Percentiles rank a stretch among this genome's conserved stretches.
These are phyloP conservation scores for Rhodotorula sp. DNA, from an alignment of 1,284 basidiomycete species.

Conservation along the genomic window DNA sequence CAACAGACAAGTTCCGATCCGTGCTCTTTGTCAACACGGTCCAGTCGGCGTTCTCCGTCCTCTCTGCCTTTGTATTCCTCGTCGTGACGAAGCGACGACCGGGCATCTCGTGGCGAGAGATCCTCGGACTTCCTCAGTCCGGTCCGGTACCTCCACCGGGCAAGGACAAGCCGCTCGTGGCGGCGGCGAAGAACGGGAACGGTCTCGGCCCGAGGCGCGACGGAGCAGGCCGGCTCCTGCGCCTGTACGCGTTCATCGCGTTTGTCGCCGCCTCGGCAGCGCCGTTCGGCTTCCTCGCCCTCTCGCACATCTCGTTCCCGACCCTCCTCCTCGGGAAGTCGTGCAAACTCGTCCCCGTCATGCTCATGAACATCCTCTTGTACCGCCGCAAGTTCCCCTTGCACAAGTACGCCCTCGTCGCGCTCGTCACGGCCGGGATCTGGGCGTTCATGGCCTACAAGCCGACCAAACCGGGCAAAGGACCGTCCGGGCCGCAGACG, in stretches of 20 bases:
- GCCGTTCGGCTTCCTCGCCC: slow-evolving; percentile 90
- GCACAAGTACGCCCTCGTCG: slow-evolving; percentile 83
- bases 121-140: slow-evolving; percentile 16
- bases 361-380: slow-evolving; percentile 87
- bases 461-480: slow-evolving; percentile 43
- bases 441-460: slow-evolving; percentile 87
- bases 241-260: slow-evolving; percentile 76
- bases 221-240: slow-evolving; percentile 55
- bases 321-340: slow-evolving; percentile 98
- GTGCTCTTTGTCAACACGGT: slow-evolving; percentile 93
- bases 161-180: neutral
- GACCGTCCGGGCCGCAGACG: slow-evolving; percentile 43
- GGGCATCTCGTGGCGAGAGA: slow-evolving; percentile 10
- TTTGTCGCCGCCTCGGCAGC: slow-evolving; percentile 86
- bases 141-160: neutral
- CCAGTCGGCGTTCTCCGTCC: slow-evolving; percentile 63
- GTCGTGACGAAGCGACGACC: slow-evolving; percentile 38
- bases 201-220: neutral
- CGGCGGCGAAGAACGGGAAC: neutral
- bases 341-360: slow-evolving; percentile 95
- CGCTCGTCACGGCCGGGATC: slow-evolving; percentile 88
- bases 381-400: slow-evolving; percentile 73
- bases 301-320: slow-evolving; percentile 95
- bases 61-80: slow-evolving; percentile 42
- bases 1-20: slow-evolving; percentile 43